Evolutionary conservation across 202 grass and related monocot species (phyloP), one percentile per base, ranked within the genome.

Genomic region (Dendrocalamus latiflorus): DNA sequence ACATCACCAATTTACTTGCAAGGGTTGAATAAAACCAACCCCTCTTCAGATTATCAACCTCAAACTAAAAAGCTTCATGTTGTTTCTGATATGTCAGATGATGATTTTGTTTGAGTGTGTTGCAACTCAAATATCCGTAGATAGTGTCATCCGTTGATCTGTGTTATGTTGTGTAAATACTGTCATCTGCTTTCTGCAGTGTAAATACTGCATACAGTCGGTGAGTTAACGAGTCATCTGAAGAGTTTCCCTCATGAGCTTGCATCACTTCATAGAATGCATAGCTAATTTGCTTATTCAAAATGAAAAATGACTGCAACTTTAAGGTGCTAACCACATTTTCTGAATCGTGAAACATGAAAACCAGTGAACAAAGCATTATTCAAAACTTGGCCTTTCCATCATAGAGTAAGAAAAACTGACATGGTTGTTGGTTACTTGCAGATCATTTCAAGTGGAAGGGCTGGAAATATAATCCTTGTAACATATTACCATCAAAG

Each of bases 61-160:
- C 86, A 77, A 45, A 85, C 42, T 75, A 93, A 98, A 87, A 85
- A 77, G 75, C 83, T 82, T 70, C 75, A 88, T 90, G 68, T 88
- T 87, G 84, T 74, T 81, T 85, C 87, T 90, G 82, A 86, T 80
- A 62, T 70, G 48, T 93, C 89, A 78, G 96, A 98, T 81, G 95
- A 98, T 89, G 96, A 98, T 76, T 95, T 98, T 91, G 68, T 84
- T 72, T 98, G 82, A 93, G 51, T 67, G 26, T 61, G 15, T 83
- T 37, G 15, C 18, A 83, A 62, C 50, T 75, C 17, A 70, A 70
- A 70, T 56, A 15, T 85, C 9, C 17, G 0, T 55, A 56, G 57
- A 84, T 83, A 76, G 44, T 81, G 48, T 21, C 77, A 77, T 82
- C 33, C 33, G 17, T 60, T 77, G n/a, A 66, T 82, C 22, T 73